These are phyloP conservation scores for Combretum micranthum DNA, from an alignment of 345 rosid genomes.

Conservation along the genomic window DNA sequence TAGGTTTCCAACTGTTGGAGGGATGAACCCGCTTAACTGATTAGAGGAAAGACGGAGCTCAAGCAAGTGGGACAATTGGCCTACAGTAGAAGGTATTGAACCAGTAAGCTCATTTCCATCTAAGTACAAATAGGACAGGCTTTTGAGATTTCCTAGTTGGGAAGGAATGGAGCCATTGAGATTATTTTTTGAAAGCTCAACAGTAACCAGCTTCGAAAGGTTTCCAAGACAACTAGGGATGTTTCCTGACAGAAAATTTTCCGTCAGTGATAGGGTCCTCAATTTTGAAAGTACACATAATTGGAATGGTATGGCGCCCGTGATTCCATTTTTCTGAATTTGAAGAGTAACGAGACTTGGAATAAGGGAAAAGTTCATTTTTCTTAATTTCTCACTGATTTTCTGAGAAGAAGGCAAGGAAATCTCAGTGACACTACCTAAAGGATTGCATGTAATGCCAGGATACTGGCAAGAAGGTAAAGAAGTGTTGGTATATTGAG, in stretches of 20 bases:
- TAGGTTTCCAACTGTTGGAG: too few species aligned
- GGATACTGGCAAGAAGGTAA: too few species aligned
- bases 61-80: background rate
- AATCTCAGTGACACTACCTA: too few species aligned
- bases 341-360: background rate
- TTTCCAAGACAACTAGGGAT: constrained; percentile 3
- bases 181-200: background rate
- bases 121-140: background rate
- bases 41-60: background rate
- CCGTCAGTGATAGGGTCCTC: background rate
- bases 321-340: background rate
- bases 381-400: background rate
- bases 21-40: background rate
- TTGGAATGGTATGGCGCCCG: constrained; percentile 3
- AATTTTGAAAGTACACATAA: constrained; percentile 7
- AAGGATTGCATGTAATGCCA: too few species aligned
- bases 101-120: too few species aligned
- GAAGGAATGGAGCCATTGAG: background rate
- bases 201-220: background rate
- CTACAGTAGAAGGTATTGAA: too few species aligned
- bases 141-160: background rate
- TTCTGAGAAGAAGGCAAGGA: too few species aligned
- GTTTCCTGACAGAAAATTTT: constrained; percentile 1
- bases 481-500: too few species aligned
- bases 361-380: constrained; percentile 12